Evolutionary conservation across 768 basidiomycete genomes (phyloP), one percentile per base, ranked within the genome.

Genomic region (Dentipellis fragilis): DNA sequence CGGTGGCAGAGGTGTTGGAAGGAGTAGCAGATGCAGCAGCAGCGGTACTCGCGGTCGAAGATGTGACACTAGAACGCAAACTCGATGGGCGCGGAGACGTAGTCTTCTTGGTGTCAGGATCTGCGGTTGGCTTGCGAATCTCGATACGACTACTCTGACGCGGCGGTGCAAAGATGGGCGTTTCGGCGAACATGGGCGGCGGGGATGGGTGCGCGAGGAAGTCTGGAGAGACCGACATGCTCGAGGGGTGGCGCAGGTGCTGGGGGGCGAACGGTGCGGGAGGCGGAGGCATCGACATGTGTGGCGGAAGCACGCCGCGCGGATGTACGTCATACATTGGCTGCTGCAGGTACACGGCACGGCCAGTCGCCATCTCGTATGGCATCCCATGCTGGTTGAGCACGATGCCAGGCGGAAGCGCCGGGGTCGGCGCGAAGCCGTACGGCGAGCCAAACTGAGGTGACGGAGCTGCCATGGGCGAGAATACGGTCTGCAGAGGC

Each of bases 291-390:
- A 76, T 60, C 2, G 42, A 52, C 23, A 61, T 51, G 35, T 59
- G 59, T 16, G 56, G 38, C 6, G 61, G 54, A 9, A 22, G 17
- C 2, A 35, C 48, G 42, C n/a, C n/a, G 14, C 42, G 42, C 19
- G 48, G 48, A 7, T 19, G 40, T 42, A 14, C 14, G 40, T 49
- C 29, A 34, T 47, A 49, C 49, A 49, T 29, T 7, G 57, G 52
- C 10, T 68, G 69, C 58, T 83, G 79, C 29, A 91, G 73, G 62
- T 85, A 85, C 36, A 92, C 83, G 10, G 87, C 80, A 39, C 87
- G 87, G 40, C 90, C 90, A 4, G 87, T 90, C 12, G 87, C 82
- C 52, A 90, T 65, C 67, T 92, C 89, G 65, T 84, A 91, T n/a
- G 87, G 75, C 71, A 89, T 76, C 35, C 89, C 89, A 57, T 87